phyloP scores from a whole-genome alignment of 495 filamentous ascomycete genomes.

The Aspergillus steynii region DNA sequence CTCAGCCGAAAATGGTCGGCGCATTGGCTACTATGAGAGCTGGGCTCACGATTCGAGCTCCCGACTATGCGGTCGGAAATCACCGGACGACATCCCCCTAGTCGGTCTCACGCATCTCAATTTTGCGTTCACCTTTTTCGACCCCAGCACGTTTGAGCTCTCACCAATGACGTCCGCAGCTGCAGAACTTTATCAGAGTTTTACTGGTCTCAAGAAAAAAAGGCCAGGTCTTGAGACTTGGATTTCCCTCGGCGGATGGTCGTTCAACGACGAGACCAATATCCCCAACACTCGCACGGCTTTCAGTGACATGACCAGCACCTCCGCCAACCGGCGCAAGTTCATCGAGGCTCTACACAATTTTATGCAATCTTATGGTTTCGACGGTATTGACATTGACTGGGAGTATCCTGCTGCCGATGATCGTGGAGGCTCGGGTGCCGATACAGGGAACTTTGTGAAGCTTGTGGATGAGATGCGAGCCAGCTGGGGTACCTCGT shows the following conservation, averaged over 20 bases:
- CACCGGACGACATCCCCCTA: slow-evolving; percentile 13
- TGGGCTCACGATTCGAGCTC: slow-evolving; percentile 9
- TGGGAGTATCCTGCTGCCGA: slow-evolving; percentile 45
- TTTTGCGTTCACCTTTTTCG: slow-evolving; percentile 15
- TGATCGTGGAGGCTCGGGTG: slow-evolving; percentile 41
- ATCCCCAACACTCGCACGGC: slow-evolving; percentile 7
- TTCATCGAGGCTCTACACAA: slow-evolving; percentile 40
- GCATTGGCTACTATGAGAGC: slow-evolving; percentile 24
- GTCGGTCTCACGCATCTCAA: slow-evolving; percentile 19
- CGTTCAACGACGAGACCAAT: slow-evolving; percentile 12
- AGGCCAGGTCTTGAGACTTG: neutral
- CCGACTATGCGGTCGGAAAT: slow-evolving; percentile 8
- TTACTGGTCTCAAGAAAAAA: neutral
- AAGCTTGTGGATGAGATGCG: slow-evolving; percentile 35
- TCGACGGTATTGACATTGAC: slow-evolving; percentile 53
- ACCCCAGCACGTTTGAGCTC: neutral
- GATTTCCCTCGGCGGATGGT: slow-evolving; percentile 16
- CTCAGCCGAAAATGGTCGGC: neutral
- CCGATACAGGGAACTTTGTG: slow-evolving; percentile 45
- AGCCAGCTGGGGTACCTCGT: neutral
- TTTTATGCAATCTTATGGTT: slow-evolving; percentile 43
- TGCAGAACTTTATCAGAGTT: neutral
- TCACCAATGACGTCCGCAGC: neutral
- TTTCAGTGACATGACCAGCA: slow-evolving; percentile 15
- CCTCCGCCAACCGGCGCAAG: slow-evolving; percentile 14